Evolutionary conservation across 352 stramenopile species (phyloP).

Genomic region (Pythium diclinum): DNA sequence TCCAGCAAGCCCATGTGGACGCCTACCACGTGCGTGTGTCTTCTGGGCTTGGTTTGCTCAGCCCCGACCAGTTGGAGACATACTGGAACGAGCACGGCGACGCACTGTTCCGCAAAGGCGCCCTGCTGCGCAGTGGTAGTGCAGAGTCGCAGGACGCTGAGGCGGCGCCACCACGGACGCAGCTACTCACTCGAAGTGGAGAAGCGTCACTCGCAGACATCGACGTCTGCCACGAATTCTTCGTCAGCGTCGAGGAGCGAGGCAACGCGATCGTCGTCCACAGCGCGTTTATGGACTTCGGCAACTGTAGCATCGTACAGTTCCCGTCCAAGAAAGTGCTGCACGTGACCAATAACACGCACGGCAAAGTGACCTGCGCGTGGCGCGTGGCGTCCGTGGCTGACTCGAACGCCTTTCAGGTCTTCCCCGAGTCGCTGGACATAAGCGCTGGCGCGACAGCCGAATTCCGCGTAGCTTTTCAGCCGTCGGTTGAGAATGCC

Average conservation of each 20-base stretch:
- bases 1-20: slow-evolving; percentile 90
- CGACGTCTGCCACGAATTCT: slow-evolving; percentile 82
- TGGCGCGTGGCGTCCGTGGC: slow-evolving; percentile 55
- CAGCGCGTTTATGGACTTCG: slow-evolving; percentile 71
- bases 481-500: slow-evolving; percentile 63
- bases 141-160: neutral
- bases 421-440: slow-evolving; percentile 72
- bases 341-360: slow-evolving; percentile 82
- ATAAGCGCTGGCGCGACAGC: slow-evolving; percentile 68
- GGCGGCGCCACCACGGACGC: slow-evolving; percentile 16
- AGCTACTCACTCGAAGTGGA: slow-evolving; percentile 78
- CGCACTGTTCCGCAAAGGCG: slow-evolving; percentile 59
- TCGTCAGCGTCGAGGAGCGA: slow-evolving; percentile 60
- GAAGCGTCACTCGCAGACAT: slow-evolving; percentile 75
- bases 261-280: slow-evolving; percentile 50
- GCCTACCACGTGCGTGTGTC: slow-evolving; percentile 60
- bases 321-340: slow-evolving; percentile 67
- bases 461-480: slow-evolving; percentile 86
- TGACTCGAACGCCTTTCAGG: slow-evolving; percentile 45
- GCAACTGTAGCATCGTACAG: slow-evolving; percentile 55
- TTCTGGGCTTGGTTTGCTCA: slow-evolving; percentile 62
- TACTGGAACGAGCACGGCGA: slow-evolving; percentile 72
- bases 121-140: slow-evolving; percentile 32
- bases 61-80: slow-evolving; percentile 78
- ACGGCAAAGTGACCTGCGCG: slow-evolving; percentile 80